Evolutionary conservation across 2,329 filamentous ascomycete genomes (phyloP).

Genomic region (Colletotrichum euphorbiae): DNA sequence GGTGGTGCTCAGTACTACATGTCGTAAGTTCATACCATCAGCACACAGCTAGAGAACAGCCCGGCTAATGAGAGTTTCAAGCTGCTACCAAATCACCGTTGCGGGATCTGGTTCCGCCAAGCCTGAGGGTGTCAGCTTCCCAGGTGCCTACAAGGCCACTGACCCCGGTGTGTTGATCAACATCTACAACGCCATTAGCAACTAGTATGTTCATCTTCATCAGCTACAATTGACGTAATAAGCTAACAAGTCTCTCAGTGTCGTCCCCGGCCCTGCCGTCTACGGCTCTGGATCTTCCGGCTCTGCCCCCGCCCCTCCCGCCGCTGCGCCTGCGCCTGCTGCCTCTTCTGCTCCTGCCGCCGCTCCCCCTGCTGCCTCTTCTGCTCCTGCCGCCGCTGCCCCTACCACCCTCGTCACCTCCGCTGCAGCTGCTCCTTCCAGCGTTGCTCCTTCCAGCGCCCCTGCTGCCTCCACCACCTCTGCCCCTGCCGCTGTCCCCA

Average conservation of each 20-base stretch:
- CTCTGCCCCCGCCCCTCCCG: slow-evolving; percentile 15
- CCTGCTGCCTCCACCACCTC: slow-evolving; percentile 17
- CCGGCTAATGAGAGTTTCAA: slow-evolving; percentile 50
- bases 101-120: slow-evolving; percentile 43
- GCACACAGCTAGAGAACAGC: too few species aligned
- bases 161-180: slow-evolving; percentile 61
- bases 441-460: slow-evolving; percentile 4
- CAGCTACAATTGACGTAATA: too few species aligned
- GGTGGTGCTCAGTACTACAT: slow-evolving; percentile 54
- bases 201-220: slow-evolving; percentile 16
- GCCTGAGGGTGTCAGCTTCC: slow-evolving; percentile 42
- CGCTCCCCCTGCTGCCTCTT: slow-evolving; percentile 8
- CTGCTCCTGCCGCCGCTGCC: slow-evolving; percentile 2
- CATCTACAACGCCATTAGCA: slow-evolving; percentile 45
- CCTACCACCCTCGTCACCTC: slow-evolving; percentile 1
- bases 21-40: neutral
- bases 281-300: slow-evolving; percentile 40
- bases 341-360: slow-evolving; percentile 7
- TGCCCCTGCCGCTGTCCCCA: slow-evolving; percentile 12
- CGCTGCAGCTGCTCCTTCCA: slow-evolving; percentile 6
- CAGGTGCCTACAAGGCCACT: slow-evolving; percentile 40
- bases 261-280: slow-evolving; percentile 39
- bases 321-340: slow-evolving; percentile 14
- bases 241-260: neutral
- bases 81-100: slow-evolving; percentile 48